Conservation (phyloP, 306 rosid genomes). For the Begonia masoniana region DNA sequence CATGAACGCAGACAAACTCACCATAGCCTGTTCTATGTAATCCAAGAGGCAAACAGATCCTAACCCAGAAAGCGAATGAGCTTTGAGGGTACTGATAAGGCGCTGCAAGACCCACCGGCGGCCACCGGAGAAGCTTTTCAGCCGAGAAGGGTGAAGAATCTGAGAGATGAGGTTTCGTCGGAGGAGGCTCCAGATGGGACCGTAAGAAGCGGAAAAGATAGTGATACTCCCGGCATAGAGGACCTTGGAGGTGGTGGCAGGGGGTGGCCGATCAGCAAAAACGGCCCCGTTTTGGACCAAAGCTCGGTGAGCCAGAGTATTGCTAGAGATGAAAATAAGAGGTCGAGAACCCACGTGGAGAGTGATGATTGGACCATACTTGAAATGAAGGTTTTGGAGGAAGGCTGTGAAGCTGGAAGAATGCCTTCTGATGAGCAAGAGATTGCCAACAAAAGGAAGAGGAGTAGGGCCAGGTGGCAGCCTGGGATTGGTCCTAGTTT, state of each 20-base stretch:
- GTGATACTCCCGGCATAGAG: constrained; percentile 6
- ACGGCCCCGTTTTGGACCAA: constrained; percentile 4
- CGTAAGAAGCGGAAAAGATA: constrained; percentile 9
- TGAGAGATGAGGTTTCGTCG: constrained; percentile 12
- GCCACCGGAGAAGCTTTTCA: constrained; percentile 3
- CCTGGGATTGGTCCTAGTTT: not conserved
- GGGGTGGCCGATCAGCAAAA: constrained; percentile 10
- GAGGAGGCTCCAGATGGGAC: constrained; percentile 14
- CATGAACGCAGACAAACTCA: constrained; percentile 12
- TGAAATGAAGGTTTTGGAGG: not conserved
- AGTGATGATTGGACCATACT: constrained; percentile 14
- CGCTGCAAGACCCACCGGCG: not conserved
- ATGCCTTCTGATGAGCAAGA: constrained; percentile 4
- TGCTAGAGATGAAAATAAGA: constrained; percentile 11
- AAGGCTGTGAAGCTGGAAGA: not conserved
- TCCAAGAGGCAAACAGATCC: constrained; percentile 1
- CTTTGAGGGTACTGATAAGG: not conserved
- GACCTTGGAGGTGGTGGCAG: constrained; percentile 5
- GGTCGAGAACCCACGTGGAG: constrained; percentile 12
- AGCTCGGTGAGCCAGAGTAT: constrained; percentile 9
- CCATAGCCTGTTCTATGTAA: not conserved
- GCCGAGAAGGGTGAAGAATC: constrained; percentile 4
- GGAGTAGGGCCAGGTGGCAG: constrained; percentile 14
- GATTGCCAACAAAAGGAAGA: constrained; percentile 12
- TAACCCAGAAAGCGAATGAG: not conserved